Percentiles rank a stretch among this genome's conserved stretches.
Evolutionary conservation across 768 basidiomycete genomes (phyloP).

Genomic region (Auricularia cornea): DNA sequence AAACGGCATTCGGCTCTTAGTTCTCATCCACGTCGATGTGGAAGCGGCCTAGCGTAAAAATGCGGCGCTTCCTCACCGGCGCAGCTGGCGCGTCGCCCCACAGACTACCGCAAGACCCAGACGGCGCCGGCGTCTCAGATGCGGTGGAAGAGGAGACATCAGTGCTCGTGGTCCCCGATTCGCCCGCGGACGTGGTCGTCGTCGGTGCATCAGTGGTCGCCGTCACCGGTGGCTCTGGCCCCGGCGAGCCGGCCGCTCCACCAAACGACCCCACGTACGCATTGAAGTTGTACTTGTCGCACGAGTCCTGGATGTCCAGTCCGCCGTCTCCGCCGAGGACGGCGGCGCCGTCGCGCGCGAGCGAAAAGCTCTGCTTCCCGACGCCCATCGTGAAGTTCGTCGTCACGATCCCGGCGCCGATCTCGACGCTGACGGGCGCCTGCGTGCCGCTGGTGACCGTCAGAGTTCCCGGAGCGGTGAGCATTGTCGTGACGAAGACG

Average conservation of each 20-base stretch:
- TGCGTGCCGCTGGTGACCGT: conserved; percentile 1
- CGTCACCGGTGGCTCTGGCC: not conserved
- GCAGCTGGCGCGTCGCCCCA: not conserved
- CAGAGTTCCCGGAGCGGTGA: not conserved
- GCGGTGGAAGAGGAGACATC: no score
- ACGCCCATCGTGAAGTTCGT: conserved; percentile 1
- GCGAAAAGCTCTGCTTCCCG: not conserved
- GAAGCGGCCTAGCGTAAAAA: not conserved
- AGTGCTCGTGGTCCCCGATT: not conserved
- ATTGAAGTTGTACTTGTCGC: conserved; percentile 1
- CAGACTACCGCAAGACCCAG: not conserved
- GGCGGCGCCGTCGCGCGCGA: not conserved
- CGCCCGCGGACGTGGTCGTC: not conserved
- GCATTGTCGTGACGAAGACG: not conserved
- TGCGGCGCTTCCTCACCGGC: not conserved
- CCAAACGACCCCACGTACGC: not conserved
- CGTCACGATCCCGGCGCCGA: not conserved
- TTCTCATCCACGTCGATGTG: not conserved
- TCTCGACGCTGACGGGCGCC: not conserved
- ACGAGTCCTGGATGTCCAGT: not conserved
- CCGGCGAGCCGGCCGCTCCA: not conserved
- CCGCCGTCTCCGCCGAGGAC: not conserved
- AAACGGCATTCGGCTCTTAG: not conserved
- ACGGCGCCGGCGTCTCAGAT: no score
- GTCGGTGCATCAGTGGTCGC: not conserved